Evolutionary conservation across 2,329 filamentous ascomycete species (phyloP).

Genomic region (Fusarium tanahbumbuense): DNA sequence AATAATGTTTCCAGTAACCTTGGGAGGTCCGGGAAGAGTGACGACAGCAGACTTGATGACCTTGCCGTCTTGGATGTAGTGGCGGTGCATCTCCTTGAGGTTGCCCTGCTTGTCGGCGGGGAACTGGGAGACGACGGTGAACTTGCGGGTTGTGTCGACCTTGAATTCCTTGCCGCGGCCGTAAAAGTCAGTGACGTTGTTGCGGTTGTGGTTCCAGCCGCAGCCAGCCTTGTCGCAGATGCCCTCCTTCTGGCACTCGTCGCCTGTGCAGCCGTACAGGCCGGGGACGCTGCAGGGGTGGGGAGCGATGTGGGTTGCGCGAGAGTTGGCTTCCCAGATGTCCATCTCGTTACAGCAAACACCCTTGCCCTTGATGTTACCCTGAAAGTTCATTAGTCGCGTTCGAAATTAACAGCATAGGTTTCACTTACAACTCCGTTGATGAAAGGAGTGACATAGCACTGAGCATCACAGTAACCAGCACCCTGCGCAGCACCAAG

Average conservation of each 20-base stretch:
- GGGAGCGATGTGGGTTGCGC: conserved; percentile 58
- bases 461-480: conserved; percentile 73
- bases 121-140: conserved; percentile 65
- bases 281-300: conserved; percentile 61
- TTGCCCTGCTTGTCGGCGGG: conserved; percentile 52
- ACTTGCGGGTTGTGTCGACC: conserved; percentile 54
- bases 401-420: no score
- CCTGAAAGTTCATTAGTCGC: conserved; percentile 26
- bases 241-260: conserved; percentile 53
- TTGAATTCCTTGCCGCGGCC: conserved; percentile 46
- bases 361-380: conserved; percentile 43
- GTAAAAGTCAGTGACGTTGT: conserved; percentile 48
- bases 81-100: conserved; percentile 62
- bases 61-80: conserved; percentile 55
- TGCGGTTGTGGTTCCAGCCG: conserved; percentile 57
- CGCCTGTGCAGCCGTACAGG: conserved; percentile 58
- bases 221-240: conserved; percentile 60
- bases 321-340: conserved; percentile 66
- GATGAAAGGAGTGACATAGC: conserved; percentile 63
- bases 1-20: conserved; percentile 50
- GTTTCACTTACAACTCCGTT: conserved; percentile 57
- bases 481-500: conserved; percentile 71
- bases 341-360: conserved; percentile 67
- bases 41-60: conserved; percentile 37
- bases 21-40: conserved; percentile 43